Conservation (phyloP, 805 yeast genomes). For the Saturnispora halmiae region DNA sequence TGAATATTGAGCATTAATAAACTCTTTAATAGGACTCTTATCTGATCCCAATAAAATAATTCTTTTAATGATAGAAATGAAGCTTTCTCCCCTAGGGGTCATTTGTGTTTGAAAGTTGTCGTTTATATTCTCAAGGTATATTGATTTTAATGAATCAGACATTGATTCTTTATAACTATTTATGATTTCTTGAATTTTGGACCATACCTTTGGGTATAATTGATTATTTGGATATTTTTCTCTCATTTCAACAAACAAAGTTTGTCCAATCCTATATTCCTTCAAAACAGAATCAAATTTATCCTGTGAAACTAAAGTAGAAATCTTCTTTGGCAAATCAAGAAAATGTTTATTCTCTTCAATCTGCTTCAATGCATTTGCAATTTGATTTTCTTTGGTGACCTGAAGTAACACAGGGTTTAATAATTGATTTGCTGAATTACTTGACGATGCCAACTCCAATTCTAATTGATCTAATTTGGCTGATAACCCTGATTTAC, state of each 20-base stretch:
- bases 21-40: conserved; percentile 51
- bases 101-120: conserved; percentile 14
- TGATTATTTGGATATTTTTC: conserved; percentile 12
- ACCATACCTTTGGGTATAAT: conserved; percentile 46
- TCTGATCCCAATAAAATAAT: conserved; percentile 56
- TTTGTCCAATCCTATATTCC: conserved; percentile 45
- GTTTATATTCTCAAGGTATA: conserved; percentile 25
- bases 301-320: conserved; percentile 33
- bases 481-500: conserved; percentile 21
- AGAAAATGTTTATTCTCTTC: conserved; percentile 45
- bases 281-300: conserved; percentile 51
- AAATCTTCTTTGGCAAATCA: conserved; percentile 46
- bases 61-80: conserved; percentile 40
- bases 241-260: conserved; percentile 14
- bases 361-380: conserved; percentile 41
- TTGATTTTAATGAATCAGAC: conserved; percentile 40
- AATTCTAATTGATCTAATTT: conserved; percentile 23
- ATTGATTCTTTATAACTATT: conserved; percentile 42
- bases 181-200: conserved; percentile 44
- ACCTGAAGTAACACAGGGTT: conserved; percentile 51
- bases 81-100: conserved; percentile 18
- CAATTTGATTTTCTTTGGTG: conserved; percentile 39
- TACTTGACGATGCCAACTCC: conserved; percentile 40
- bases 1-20: conserved; percentile 46
- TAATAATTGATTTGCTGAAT: conserved; percentile 40